phyloP scores from a whole-genome alignment of 345 rosid species.

The Crucihimalaya himalaica region DNA sequence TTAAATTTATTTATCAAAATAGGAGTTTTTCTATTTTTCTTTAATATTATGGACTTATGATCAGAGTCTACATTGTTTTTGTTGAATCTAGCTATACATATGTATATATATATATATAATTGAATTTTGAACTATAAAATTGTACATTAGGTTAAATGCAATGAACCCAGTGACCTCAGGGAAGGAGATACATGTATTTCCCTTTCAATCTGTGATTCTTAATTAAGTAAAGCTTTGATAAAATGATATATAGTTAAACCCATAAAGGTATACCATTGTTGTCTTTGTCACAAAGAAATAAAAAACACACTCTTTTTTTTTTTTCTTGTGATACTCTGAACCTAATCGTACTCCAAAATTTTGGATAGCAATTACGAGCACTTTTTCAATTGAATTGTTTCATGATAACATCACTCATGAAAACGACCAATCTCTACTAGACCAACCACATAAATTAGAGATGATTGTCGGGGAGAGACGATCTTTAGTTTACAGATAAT shows the following conservation, averaged over 20 bases:
- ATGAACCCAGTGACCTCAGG: constrained; percentile 20
- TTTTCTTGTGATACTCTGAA: constrained; percentile 21
- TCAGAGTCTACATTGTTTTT: neutral
- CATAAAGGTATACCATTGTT: constrained; percentile 8
- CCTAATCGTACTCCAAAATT: constrained; percentile 23
- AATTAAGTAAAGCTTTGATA: neutral
- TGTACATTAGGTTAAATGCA: constrained; percentile 3
- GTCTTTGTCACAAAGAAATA: constrained; percentile 13
- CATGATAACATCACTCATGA: too few relatives aligned
- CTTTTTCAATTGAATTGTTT: neutral
- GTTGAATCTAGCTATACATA: neutral
- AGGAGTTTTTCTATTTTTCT: too few relatives aligned
- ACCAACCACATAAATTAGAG: constrained; percentile 1
- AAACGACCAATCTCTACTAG: constrained; percentile 27
- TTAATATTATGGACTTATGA: too few relatives aligned
- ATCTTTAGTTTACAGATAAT: neutral
- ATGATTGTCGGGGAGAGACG: constrained; percentile 27
- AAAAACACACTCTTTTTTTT: neutral
- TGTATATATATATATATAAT: too few relatives aligned
- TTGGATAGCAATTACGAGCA: neutral
- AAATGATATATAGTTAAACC: neutral
- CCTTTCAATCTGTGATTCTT: neutral
- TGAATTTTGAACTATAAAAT: neutral
- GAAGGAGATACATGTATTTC: neutral
- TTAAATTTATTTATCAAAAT: too few relatives aligned